phyloP scores from a whole-genome alignment of 768 basidiomycete genomes.

The Roridomyces roridus region DNA sequence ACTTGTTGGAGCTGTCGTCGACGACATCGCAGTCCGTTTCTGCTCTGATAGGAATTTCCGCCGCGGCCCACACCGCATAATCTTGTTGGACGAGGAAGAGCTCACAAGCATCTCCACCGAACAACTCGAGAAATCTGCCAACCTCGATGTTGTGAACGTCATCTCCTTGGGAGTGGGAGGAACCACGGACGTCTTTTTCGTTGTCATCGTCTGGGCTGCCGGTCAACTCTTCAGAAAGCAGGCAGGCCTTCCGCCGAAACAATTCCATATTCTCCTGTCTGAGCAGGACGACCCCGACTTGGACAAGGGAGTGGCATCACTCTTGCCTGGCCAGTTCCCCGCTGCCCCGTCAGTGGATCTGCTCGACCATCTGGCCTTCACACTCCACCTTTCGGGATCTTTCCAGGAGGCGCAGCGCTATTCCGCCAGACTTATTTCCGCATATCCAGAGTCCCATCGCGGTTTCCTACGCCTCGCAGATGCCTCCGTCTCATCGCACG shows the following conservation, averaged over 20 bases:
- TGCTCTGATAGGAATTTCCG: not conserved
- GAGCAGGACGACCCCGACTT: constrained; percentile 45
- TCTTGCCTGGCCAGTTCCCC: constrained; percentile 45
- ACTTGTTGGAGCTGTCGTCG: not conserved
- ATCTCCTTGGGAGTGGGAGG: constrained; percentile 49
- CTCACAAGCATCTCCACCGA: constrained; percentile 13
- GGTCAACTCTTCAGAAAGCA: constrained; percentile 57
- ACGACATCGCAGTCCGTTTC: constrained; percentile 8
- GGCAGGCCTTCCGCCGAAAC: constrained; percentile 53
- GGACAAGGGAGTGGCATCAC: constrained; percentile 54
- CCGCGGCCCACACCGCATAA: not conserved
- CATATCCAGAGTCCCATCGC: constrained; percentile 42
- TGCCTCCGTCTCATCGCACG: constrained; percentile 38
- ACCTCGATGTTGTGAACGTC: constrained; percentile 29
- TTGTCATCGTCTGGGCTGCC: constrained; percentile 60
- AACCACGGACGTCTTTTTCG: constrained; percentile 44
- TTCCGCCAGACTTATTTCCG: constrained; percentile 37
- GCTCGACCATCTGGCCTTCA: constrained; percentile 55
- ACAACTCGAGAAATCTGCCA: constrained; percentile 14
- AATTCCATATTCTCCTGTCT: constrained; percentile 63
- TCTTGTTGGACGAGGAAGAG: constrained; percentile 14
- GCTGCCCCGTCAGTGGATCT: constrained; percentile 35
- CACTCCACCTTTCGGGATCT: constrained; percentile 44
- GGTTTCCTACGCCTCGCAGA: constrained; percentile 61
- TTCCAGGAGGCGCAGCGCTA: constrained; percentile 41